Evolutionary conservation across 768 basidiomycete genomes (phyloP).

Genomic region (Agaricus sinodeliciosus): DNA sequence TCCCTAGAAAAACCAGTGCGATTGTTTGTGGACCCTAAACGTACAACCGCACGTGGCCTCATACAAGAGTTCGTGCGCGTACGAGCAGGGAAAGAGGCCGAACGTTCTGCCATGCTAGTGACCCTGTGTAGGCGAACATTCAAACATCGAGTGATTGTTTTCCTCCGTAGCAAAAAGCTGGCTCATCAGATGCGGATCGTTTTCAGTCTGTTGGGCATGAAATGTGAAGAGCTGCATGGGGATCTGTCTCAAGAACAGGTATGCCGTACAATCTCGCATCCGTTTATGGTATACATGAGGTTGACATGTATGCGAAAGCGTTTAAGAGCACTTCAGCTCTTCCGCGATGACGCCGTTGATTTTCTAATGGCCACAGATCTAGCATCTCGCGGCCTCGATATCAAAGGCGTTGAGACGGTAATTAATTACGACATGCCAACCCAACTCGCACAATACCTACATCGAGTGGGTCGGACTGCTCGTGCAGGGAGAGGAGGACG

Average conservation of each 20-base stretch:
- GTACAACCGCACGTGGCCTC: constrained; percentile 77
- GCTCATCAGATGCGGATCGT: constrained; percentile 96
- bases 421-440: constrained; percentile 99
- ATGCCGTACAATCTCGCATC: constrained; percentile 11
- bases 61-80: constrained; percentile 95
- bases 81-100: constrained; percentile 68
- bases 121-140: constrained; percentile 87
- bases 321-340: constrained; percentile 76
- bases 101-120: constrained; percentile 70
- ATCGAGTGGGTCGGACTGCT: constrained; percentile 95
- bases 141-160: constrained; percentile 79
- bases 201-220: constrained; percentile 84
- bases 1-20: constrained; percentile 90
- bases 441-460: constrained; percentile 88
- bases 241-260: constrained; percentile 96
- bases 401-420: constrained; percentile 95
- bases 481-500: constrained; percentile 91
- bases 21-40: constrained; percentile 93
- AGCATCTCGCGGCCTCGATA: constrained; percentile 92
- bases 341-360: constrained; percentile 84
- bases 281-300: not conserved
- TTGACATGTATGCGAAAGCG: constrained; percentile 43
- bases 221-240: constrained; percentile 90
- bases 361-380: constrained; percentile 96
- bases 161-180: constrained; percentile 93